phyloP scores from a whole-genome alignment of 371 early-diverging fungal species.

The Dichotomocladium elegans region DNA sequence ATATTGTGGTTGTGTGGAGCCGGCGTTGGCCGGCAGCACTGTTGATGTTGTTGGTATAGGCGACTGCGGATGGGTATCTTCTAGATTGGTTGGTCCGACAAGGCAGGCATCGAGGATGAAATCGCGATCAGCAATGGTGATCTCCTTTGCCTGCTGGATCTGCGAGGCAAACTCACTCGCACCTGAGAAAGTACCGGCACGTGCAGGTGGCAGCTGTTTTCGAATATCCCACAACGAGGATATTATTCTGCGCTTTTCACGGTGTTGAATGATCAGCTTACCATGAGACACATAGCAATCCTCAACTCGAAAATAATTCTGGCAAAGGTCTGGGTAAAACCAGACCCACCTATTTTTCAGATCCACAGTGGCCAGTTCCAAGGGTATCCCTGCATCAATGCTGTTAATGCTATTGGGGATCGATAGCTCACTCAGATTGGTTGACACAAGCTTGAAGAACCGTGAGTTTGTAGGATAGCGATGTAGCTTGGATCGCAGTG shows the following conservation, averaged over 20 bases:
- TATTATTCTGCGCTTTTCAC: neutral
- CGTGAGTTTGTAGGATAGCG: neutral
- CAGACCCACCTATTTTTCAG: constrained; percentile 23
- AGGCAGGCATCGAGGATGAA: constrained; percentile 15
- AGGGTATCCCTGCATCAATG: constrained; percentile 29
- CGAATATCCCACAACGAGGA: constrained; percentile 25
- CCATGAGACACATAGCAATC: constrained; percentile 49
- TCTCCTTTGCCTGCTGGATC: neutral
- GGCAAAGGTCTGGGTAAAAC: constrained; percentile 26
- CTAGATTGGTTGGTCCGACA: neutral
- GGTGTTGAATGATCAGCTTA: constrained; percentile 25
- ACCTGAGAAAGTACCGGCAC: constrained; percentile 24
- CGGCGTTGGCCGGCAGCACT: neutral
- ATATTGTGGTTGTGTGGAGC: neutral
- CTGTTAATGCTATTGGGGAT: constrained; percentile 8
- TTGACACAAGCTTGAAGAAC: constrained; percentile 33
- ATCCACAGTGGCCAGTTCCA: constrained; percentile 26
- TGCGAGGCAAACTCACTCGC: constrained; percentile 12
- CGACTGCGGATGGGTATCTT: neutral
- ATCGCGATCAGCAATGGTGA: constrained; percentile 7
- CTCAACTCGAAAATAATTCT: constrained; percentile 38
- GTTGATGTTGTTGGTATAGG: neutral
- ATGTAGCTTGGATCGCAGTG: constrained; percentile 24
- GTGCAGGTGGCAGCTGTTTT: constrained; percentile 17
- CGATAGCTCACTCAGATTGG: constrained; percentile 41